Base-by-base conservation (phyloP, 1,139 yeast genomes). In the Sporopachydermia cereana region DNA sequence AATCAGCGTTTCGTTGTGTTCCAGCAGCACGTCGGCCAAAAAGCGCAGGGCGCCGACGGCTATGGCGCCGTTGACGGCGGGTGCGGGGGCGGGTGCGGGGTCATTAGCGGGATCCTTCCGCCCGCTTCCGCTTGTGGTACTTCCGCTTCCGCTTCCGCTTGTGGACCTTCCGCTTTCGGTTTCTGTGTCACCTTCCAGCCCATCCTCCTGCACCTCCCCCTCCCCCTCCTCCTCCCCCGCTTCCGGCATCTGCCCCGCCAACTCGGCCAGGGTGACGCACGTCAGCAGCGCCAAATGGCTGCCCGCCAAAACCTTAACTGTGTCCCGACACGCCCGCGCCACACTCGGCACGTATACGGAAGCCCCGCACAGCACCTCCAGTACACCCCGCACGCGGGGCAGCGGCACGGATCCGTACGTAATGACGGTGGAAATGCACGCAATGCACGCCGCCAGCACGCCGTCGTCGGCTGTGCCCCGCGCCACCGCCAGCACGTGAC, bases 331-430 rank as follows among this genome's bases (percentile, higher is more conserved):
- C n/a, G 61, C 47, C 3, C 60, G 63, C n/a, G 61, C 58, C 30
- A 74, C 60, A 1, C 62, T 56, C 3, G 66, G 62, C 25, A 69
- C 67, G 23, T 68, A 50, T 9, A 64, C 59, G 18, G 66, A 53
- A 0, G 77, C 72, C 2, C 74, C 74, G 47, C 83, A 73, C 3
- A 80, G 54, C 12, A 76, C 67, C 41, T 67, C 68, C 2, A 79
- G 55, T 1, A 69, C 60, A 18, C 63, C 62, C 44, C 58, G 57
- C 30, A 76, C 55, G 31, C 62, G 57, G 1, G 61, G 55, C 5
- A 60, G 50, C 0, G 84, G 83, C 2, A 79, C 56, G 24, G 60
- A 56, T 1, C 81, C 79, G 50, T 66, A 72, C 1, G 69, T 55
- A 44, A 74, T 63, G 2, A 74, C 62, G 0, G 76, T 60, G 43